Evolutionary conservation across 495 filamentous ascomycete genomes (phyloP), one percentile per base, ranked within the genome.

Genomic region (Amorphotheca resinae): DNA sequence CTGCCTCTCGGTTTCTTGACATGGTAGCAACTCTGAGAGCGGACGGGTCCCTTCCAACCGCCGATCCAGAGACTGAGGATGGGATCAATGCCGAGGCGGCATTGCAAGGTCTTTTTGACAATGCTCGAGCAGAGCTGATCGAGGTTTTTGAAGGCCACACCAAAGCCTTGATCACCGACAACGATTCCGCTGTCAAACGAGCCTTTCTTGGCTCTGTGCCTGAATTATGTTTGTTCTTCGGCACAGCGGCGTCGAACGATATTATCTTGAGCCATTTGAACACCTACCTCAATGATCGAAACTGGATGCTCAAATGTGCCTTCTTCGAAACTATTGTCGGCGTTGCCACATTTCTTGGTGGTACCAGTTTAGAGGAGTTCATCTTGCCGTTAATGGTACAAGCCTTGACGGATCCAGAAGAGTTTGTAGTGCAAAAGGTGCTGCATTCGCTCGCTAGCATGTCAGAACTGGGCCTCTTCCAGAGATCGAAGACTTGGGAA

Each of bases 321-420:
- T 96, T 96, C 57, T 94, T 99, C 50, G 85, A 93, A 48, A 84
- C 88, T 0, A 88, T 96, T 15, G 83, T 95, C 15, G 88, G 88
- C 8, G 91, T 99, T 42, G 84, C 87, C 11, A 76, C 84, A 0
- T 95, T 93, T 48, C 69, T 96, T 30, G 93, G 93, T 4, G 83
- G 80, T 37, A 80, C 74, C 11, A 88, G 80, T 43, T 61, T 96
- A 40, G 93, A 99, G 60, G 89, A 93, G 46, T 99, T 93, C 54
- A 93, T 96, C 36, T 69, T 99, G 30, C 93, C 93, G 1, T 64
- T 99, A 9, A 95, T 99, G 87, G 71, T 95, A 8, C 93, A 94
- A 61, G 87, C 91, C n/a, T 69, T 96, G 51, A 88, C 88, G 0
- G 93, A 99, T 49, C 79, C 85, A 0, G 93, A 99, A 59, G 93